phyloP scores from a whole-genome alignment of 192 early-diverging fungal species.

The Phlyctochytrium arcticum region DNA sequence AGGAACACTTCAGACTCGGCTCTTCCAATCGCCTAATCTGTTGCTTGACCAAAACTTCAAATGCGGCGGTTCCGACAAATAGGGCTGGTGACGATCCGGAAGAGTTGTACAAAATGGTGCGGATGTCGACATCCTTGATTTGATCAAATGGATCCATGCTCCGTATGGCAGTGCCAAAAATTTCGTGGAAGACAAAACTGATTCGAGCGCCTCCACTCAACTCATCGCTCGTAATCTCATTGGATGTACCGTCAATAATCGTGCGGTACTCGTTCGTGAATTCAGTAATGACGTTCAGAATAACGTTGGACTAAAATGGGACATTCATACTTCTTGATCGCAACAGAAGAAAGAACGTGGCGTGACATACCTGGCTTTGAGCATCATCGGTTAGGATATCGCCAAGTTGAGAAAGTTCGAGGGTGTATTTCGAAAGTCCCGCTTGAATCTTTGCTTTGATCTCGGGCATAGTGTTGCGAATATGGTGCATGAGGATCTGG shows the following conservation, averaged over 20 bases:
- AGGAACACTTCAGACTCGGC: constrained; percentile 91
- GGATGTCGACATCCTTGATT: constrained; percentile 98
- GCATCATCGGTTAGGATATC: constrained; percentile 82
- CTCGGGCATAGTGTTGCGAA: constrained; percentile 94
- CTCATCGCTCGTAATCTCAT: constrained; percentile 91
- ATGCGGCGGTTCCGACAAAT: constrained; percentile 97
- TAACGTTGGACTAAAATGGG: constrained; percentile 69
- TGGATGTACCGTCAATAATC: constrained; percentile 92
- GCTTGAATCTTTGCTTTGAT: constrained; percentile 96
- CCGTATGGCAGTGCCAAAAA: constrained; percentile 87
- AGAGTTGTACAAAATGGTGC: constrained; percentile 97
- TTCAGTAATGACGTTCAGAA: constrained; percentile 97
- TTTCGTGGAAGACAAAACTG: constrained; percentile 98
- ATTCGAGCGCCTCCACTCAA: constrained; percentile 98
- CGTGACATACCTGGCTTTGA: constrained; percentile 42
- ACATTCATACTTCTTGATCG: no score
- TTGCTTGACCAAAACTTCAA: constrained; percentile 96
- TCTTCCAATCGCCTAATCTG: constrained; percentile 99
- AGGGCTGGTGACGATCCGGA: constrained; percentile 95
- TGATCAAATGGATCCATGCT: constrained; percentile 97
- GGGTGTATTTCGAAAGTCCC: constrained; percentile 76
- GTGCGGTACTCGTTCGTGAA: constrained; percentile 97
- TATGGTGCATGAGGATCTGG: constrained; percentile 98
- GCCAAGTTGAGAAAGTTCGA: constrained; percentile 84
- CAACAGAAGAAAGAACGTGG: not conserved